phyloP scores from a whole-genome alignment of 208 protist species.

The Leptomonas pyrrhocoris region DNA sequence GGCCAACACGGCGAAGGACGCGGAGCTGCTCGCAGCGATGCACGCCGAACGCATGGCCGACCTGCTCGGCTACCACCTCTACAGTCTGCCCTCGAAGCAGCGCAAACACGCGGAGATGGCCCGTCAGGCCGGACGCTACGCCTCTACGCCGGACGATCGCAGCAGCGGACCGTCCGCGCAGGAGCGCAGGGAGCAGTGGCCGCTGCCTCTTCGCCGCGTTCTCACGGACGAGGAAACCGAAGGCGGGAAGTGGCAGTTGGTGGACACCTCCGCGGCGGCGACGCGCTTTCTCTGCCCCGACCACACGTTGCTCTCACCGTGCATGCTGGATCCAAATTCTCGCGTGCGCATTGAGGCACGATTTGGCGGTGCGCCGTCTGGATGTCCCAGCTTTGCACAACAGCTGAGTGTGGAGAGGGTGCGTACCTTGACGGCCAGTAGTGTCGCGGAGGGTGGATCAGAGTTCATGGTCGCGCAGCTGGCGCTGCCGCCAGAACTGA shows the following conservation, averaged over 20 bases:
- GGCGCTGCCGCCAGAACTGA: constrained; percentile 21
- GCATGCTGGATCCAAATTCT: constrained; percentile 61
- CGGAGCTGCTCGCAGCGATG: constrained; percentile 83
- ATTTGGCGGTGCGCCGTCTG: constrained; percentile 33
- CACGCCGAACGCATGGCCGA: constrained; percentile 88
- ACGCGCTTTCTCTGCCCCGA: constrained; percentile 41
- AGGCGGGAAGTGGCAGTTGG: constrained; percentile 75
- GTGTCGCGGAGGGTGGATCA: constrained; percentile 22
- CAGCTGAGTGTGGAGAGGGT: constrained; percentile 30
- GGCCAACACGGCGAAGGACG: constrained; percentile 68
- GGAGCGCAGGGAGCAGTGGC: constrained; percentile 35
- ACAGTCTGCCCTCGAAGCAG: constrained; percentile 86
- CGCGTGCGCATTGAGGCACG: constrained; percentile 53
- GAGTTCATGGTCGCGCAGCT: constrained; percentile 23
- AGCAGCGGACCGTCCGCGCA: constrained; percentile 17
- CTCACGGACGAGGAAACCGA: constrained; percentile 75
- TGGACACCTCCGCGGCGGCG: constrained; percentile 39
- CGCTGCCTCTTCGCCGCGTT: constrained; percentile 68
- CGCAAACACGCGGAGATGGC: constrained; percentile 81
- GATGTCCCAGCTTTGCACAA: constrained; percentile 51
- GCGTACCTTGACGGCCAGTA: constrained; percentile 35
- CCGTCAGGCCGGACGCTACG: constrained; percentile 67
- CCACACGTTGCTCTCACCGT: constrained; percentile 75
- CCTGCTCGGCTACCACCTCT: constrained; percentile 85
- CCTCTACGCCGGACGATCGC: constrained; percentile 70